Percentiles rank a stretch among this genome's conserved stretches.
Conservation (phyloP, 2,329 filamentous ascomycete genomes). For the Ophiostoma sp. region DNA sequence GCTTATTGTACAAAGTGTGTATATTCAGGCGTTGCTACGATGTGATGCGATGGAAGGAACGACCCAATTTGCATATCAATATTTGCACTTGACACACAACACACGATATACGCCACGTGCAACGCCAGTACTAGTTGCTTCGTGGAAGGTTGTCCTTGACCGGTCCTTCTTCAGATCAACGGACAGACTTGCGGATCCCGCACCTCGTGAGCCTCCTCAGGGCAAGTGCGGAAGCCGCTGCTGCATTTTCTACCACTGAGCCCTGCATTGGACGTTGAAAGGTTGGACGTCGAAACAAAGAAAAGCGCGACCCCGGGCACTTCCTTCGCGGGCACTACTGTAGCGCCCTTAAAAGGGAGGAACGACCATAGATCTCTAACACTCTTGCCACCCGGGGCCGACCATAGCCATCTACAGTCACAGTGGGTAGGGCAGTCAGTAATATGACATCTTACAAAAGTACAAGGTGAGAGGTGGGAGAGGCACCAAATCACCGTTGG, state of each 20-base stretch:
- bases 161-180: constrained; percentile 20
- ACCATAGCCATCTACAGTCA: neutral
- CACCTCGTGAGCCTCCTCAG: neutral
- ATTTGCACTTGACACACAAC: neutral
- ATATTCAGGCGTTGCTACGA: neutral
- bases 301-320: constrained; percentile 22
- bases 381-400: constrained; percentile 4
- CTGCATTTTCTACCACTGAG: neutral
- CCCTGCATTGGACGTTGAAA: neutral
- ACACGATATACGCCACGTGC: neutral
- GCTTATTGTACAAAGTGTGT: neutral
- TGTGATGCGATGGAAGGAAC: neutral
- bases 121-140: neutral
- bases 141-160: neutral
- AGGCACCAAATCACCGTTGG: neutral
- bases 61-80: neutral
- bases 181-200: constrained; percentile 22
- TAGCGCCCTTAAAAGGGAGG: constrained; percentile 16
- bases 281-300: constrained; percentile 4
- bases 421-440: constrained; percentile 3
- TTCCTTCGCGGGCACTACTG: constrained; percentile 25
- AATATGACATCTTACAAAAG: constrained; percentile 11
- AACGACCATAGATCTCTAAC: constrained; percentile 17
- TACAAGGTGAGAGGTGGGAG: neutral
- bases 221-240: constrained; percentile 6